phyloP scores from a whole-genome alignment of 805 yeast species.

The Candida chauliodis region DNA sequence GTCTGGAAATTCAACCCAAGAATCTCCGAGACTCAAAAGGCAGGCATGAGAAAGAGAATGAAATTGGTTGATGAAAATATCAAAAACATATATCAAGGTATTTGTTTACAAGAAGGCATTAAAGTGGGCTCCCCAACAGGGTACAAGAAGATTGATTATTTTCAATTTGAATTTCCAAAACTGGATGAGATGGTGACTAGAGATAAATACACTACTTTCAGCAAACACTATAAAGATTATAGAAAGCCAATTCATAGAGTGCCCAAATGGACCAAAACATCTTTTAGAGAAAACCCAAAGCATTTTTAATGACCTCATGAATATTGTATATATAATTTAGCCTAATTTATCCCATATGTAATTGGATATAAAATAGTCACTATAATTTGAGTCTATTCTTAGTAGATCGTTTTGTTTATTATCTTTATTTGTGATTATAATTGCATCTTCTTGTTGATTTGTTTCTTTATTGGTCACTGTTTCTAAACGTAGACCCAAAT shows the following conservation, averaged over 20 bases:
- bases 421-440: constrained; percentile 30
- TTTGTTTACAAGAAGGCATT: constrained; percentile 16
- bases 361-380: constrained; percentile 68
- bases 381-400: constrained; percentile 51
- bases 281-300: constrained; percentile 76
- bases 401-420: constrained; percentile 46
- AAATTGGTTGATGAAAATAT: constrained; percentile 77
- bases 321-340: constrained; percentile 1
- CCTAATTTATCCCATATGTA: constrained; percentile 66
- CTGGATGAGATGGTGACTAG: constrained; percentile 74
- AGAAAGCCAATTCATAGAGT: constrained; percentile 85
- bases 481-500: constrained; percentile 55
- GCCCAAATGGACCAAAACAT: constrained; percentile 88
- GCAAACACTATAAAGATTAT: constrained; percentile 68
- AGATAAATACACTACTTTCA: constrained; percentile 87
- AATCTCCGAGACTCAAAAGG: constrained; percentile 74
- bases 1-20: constrained; percentile 57
- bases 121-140: constrained; percentile 31
- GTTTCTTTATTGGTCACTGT: constrained; percentile 12
- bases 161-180: constrained; percentile 55
- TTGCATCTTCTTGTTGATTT: constrained; percentile 10
- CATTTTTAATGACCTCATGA: constrained; percentile 41
- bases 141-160: constrained; percentile 33
- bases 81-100: constrained; percentile 49
- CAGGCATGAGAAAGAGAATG: constrained; percentile 80